Evolutionary conservation across 2,329 filamentous ascomycete species (phyloP).

Genomic region (Orbilia quercus): DNA sequence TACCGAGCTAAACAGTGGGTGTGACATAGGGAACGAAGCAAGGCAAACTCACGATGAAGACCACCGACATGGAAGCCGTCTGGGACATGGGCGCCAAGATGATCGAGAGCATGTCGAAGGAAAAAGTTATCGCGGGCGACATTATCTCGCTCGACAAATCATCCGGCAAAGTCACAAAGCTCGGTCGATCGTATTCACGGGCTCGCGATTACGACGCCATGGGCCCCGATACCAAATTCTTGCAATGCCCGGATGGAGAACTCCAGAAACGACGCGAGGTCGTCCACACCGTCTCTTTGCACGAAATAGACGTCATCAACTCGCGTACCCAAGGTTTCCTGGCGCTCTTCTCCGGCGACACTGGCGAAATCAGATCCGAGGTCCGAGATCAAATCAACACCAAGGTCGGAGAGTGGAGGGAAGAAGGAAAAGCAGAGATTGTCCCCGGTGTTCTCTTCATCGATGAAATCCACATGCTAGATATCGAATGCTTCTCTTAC

Average conservation of each 20-base stretch:
- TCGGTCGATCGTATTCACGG: slow-evolving; percentile 91
- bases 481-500: slow-evolving; percentile 99
- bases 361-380: slow-evolving; percentile 95
- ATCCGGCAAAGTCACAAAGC: slow-evolving; percentile 96
- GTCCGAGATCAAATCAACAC: slow-evolving; percentile 99
- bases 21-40: slow-evolving; percentile 79
- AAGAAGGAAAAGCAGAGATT: slow-evolving; percentile 98
- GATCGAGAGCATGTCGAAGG: slow-evolving; percentile 99
- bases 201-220: slow-evolving; percentile 99
- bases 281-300: slow-evolving; percentile 93
- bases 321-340: slow-evolving; percentile 98
- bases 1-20: slow-evolving; percentile 96
- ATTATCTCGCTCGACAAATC: slow-evolving; percentile 99
- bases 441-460: slow-evolving; percentile 97
- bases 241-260: slow-evolving; percentile 97
- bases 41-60: slow-evolving; percentile 99
- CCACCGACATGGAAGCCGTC: slow-evolving; percentile 98
- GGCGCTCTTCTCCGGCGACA: slow-evolving; percentile 96
- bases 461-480: slow-evolving; percentile 99
- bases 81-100: slow-evolving; percentile 99
- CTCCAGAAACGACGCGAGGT: slow-evolving; percentile 97
- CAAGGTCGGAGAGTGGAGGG: slow-evolving; percentile 98
- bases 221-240: slow-evolving; percentile 90
- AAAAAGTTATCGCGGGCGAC: slow-evolving; percentile 98
- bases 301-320: slow-evolving; percentile 99